Conservation (phyloP, 371 early-diverging fungal species). For the Mucor plumbeus region DNA sequence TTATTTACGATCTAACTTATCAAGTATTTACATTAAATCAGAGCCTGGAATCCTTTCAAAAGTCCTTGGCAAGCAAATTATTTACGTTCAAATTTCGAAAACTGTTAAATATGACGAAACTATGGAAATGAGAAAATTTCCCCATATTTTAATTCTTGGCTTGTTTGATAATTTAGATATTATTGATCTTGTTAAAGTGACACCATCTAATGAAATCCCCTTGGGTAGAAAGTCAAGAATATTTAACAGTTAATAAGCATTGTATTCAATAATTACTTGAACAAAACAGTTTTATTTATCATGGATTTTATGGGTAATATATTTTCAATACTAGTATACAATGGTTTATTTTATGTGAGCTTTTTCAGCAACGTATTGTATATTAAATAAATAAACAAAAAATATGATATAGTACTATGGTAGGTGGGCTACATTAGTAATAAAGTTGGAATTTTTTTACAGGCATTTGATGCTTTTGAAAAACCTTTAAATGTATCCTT, state of each 20-base stretch:
- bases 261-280: too few relatives aligned
- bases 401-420: too few relatives aligned
- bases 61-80: constrained; percentile 17
- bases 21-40: constrained; percentile 3
- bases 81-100: constrained; percentile 4
- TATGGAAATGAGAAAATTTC: constrained; percentile 2
- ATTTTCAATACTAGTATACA: too few relatives aligned
- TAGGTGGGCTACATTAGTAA: too few relatives aligned
- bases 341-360: too few relatives aligned
- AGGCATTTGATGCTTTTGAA: too few relatives aligned
- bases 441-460: too few relatives aligned
- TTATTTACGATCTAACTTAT: constrained; percentile 20
- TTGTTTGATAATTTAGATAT: not conserved
- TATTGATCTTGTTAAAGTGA: not conserved
- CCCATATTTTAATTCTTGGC: constrained; percentile 10
- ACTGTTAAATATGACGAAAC: constrained; percentile 12
- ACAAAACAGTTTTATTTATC: too few relatives aligned
- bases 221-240: constrained; percentile 14
- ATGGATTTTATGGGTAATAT: too few relatives aligned
- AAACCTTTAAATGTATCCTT: too few relatives aligned
- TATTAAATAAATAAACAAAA: too few relatives aligned
- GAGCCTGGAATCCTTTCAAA: constrained; percentile 11
- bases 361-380: too few relatives aligned
- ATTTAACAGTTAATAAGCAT: constrained; percentile 8
- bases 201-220: not conserved